Percentiles rank a stretch among this genome's conserved stretches.
These are phyloP conservation scores for Mycena pura DNA, from an alignment of 768 basidiomycete genomes.

Conservation along the genomic window DNA sequence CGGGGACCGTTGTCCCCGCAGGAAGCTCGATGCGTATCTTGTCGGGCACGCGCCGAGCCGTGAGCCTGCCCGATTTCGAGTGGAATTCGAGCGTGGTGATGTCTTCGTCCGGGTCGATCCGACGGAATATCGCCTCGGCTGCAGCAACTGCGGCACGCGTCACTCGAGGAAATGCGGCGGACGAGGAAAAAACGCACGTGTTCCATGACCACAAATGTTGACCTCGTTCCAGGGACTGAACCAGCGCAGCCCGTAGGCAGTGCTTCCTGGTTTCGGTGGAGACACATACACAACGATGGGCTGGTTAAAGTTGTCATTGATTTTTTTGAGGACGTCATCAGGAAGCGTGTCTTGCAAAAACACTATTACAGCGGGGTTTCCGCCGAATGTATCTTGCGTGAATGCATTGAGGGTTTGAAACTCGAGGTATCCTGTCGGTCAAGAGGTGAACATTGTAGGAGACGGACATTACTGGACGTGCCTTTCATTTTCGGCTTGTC, in stretches of 20 bases:
- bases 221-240: constrained; percentile 9
- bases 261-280: neutral
- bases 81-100: constrained; percentile 11
- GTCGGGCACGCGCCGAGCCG: constrained; percentile 5
- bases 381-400: neutral
- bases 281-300: constrained; percentile 14
- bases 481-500: too few relatives aligned
- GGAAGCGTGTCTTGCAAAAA: constrained; percentile 5
- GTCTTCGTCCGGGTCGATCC: neutral
- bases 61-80: constrained; percentile 7
- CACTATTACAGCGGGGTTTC: constrained; percentile 15
- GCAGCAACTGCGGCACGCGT: too few relatives aligned
- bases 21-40: constrained; percentile 17
- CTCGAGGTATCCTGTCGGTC: neutral
- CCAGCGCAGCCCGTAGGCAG: constrained; percentile 12
- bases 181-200: neutral
- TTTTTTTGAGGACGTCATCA: constrained; percentile 2
- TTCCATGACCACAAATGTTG: constrained; percentile 18
- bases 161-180: too few relatives aligned
- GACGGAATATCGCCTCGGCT: constrained; percentile 11
- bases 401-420: constrained; percentile 9
- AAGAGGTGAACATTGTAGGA: too few relatives aligned
- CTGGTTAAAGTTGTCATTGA: constrained; percentile 10
- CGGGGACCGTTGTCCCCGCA: constrained; percentile 6
- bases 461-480: too few relatives aligned